Evolutionary conservation across 2,329 filamentous ascomycete species (phyloP), one percentile per base, ranked within the genome.

Genomic region (Aspergillus glaucus): DNA sequence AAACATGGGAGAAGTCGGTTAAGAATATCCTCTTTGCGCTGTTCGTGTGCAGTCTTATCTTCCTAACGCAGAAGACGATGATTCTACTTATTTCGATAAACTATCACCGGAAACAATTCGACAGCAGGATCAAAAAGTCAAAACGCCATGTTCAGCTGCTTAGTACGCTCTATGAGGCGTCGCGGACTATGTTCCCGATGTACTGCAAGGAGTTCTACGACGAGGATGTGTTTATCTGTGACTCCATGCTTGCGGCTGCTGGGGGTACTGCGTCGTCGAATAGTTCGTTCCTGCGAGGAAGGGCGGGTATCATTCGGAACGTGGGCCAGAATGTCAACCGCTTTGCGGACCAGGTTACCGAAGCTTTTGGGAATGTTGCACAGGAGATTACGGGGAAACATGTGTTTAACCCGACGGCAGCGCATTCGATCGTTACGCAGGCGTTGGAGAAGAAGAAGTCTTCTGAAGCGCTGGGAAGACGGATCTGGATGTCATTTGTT

Each of bases 401-500:
- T 62, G 86, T 96, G 19, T 95, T 97, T 74, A 95, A 96, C 68
- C 86, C 89, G 12, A 92, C 88, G 61, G 87, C 90, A 4, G 85
- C 91, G 1, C 91, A 96, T 66, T 93, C 89, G 0, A 82, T 97
- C 44, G 89, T 97, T 4, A 77, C 94, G 10, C 84, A 94, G 64
- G 93, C 92, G 7, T 77, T 97, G 28, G 91, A 96, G 69, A 92
- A 89, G 72, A 83, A 81, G 40, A 78, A 79, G 51, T 87, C 89
- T 6, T 88, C 90, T 0, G 91, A 97, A 66, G 93, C 93, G n/a
- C 75, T 97, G 50, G 91, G 88, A n/a, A 86, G 83, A 57, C 86
- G 93, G 62, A 85, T 97, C 54, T 97, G 93, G 93, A 95, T 96
- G 88, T 96, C 91, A 1, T 95, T 96, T 64, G 93, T 95, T 1